Percentiles rank a stretch among this genome's conserved stretches.
phyloP scores from a whole-genome alignment of 106 monocot genomes.

The Apostasia shenzhenica region DNA sequence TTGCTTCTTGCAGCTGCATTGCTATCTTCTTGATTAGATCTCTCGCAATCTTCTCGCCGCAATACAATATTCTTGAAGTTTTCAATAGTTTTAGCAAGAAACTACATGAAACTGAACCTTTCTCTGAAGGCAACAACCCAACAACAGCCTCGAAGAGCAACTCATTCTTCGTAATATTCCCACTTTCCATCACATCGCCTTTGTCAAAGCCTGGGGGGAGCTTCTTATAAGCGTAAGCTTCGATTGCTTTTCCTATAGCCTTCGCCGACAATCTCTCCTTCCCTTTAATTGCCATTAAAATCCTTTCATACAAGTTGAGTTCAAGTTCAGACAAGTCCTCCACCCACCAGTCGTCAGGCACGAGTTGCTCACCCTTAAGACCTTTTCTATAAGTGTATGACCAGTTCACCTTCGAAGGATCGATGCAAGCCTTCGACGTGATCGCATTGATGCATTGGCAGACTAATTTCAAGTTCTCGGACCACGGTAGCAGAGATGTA shows the following conservation, averaged over 20 bases:
- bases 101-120: conserved; percentile 26
- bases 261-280: conserved; percentile 9
- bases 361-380: conserved; percentile 7
- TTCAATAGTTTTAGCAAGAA: conserved; percentile 26
- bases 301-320: conserved; percentile 14
- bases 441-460: conserved; percentile 32
- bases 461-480: conserved; percentile 36
- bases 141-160: conserved; percentile 29
- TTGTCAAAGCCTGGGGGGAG: conserved; percentile 25
- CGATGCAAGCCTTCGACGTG: conserved; percentile 32
- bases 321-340: conserved; percentile 39
- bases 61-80: conserved; percentile 17
- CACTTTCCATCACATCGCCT: background rate
- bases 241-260: conserved; percentile 33
- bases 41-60: conserved; percentile 14
- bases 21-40: conserved; percentile 30
- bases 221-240: conserved; percentile 23
- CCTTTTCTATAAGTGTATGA: conserved; percentile 36
- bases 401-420: conserved; percentile 36
- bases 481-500: conserved; percentile 28
- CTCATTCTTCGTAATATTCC: conserved; percentile 8
- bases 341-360: conserved; percentile 41
- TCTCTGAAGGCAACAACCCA: conserved; percentile 24
- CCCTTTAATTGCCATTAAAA: conserved; percentile 17
- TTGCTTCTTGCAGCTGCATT: conserved; percentile 18